Base-by-base conservation (phyloP, 768 basidiomycete genomes). In the Boletus tomentosulus region DNA sequence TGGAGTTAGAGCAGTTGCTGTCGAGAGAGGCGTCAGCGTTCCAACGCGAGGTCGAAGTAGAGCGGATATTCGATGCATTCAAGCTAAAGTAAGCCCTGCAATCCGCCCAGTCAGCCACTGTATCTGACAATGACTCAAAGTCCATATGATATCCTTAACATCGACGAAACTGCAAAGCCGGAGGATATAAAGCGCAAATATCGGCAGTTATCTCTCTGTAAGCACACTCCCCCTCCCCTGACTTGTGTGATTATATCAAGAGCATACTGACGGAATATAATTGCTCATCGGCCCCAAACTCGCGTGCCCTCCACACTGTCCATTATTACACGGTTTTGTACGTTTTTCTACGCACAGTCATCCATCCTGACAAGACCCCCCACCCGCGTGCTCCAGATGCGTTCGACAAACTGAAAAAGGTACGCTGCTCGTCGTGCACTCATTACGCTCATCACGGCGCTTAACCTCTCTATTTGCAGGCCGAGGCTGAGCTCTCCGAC, bases 361-460 rank as follows among this genome's bases (percentile, higher is more conserved):
- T 99, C 65, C 97, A 99, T 78, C 97, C 97, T 57, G 97, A 99
- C 78, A 99, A 98, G 79, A 88, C 89, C 63, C 76, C 89, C 67
- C 92, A 97, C 73, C 77, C 82, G 28, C 83, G 85, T 63, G 90
- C 92, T 48, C 87, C 92, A 62, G 92, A 97, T 72, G 94, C 94
- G 1, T 97, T 97, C 67, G 93, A 96, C 70, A 66, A 92, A 33
- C 78, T 97, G 45, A 97, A 97, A 77, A 96, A 97, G 83, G 92
- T 89, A 48, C 11, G 72, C 58, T 11, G 13, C 25, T 33, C 25
- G 7, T 37, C 41, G 9, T 22, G 16, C 16, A 3, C 27, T 49
- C 33, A 10, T 31, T 24, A 1, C 11, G 31, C n/a, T 39, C 19
- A 31, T 13, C 4, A 38, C 28, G 4, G 53, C 30, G 16, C 46